phyloP scores from a whole-genome alignment of 2,329 filamentous ascomycete species.

The Talaromyces atroroseus region DNA sequence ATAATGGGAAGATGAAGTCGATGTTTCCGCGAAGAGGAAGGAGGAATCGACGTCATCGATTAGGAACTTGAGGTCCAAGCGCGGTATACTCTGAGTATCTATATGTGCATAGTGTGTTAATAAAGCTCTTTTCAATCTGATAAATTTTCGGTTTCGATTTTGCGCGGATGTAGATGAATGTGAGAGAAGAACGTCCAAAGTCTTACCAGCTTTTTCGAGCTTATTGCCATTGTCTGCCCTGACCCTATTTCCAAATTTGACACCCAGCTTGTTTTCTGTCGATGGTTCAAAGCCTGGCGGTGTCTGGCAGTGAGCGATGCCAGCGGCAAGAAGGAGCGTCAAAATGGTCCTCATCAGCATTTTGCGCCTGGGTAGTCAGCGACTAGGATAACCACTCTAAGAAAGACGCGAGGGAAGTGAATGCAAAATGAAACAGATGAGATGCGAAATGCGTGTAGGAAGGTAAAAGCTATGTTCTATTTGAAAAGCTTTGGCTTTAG shows the following conservation, averaged over 20 bases:
- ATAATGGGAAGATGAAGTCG: not conserved
- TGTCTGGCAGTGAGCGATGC: constrained; percentile 4
- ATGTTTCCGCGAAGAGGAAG: not conserved
- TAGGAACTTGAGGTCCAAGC: not conserved
- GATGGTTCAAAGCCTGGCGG: constrained; percentile 11
- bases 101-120: not conserved
- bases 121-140: not conserved
- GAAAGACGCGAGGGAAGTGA: not conserved
- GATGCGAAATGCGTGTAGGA: no score
- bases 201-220: constrained; percentile 4
- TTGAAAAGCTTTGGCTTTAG: not conserved
- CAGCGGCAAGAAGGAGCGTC: not conserved
- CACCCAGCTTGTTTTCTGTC: not conserved
- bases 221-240: not conserved
- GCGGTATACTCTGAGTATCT: constrained; percentile 1
- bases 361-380: not conserved
- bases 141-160: not conserved
- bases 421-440: no score
- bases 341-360: not conserved
- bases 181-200: no score
- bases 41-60: not conserved
- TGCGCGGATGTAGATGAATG: not conserved
- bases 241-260: constrained; percentile 1
- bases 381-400: not conserved
- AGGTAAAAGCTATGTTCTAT: no score